phyloP scores from a whole-genome alignment of 805 yeast species.

The Cyberlindnera mississippiensis region DNA sequence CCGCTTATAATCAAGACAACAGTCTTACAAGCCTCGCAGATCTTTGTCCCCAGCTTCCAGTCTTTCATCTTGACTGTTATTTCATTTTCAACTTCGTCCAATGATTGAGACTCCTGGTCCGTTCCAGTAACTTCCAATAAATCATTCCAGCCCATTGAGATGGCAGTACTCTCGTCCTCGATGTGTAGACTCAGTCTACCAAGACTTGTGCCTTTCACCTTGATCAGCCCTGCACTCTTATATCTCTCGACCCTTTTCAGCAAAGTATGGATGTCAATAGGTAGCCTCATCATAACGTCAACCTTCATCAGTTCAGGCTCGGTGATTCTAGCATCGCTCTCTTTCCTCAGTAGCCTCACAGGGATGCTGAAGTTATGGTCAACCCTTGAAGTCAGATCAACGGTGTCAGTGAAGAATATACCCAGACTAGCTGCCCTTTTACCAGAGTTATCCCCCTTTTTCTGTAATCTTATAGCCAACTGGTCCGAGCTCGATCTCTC shows the following conservation, averaged over 20 bases:
- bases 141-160: conserved; percentile 59
- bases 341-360: conserved; percentile 54
- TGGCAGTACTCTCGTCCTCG: conserved; percentile 48
- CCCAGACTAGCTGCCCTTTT: conserved; percentile 50
- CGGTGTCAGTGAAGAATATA: conserved; percentile 48
- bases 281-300: conserved; percentile 49
- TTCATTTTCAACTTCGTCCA: conserved; percentile 35
- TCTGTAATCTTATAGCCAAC: conserved; percentile 48
- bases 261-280: conserved; percentile 44
- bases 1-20: conserved; percentile 56
- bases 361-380: conserved; percentile 71
- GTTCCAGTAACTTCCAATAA: conserved; percentile 38
- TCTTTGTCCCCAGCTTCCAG: conserved; percentile 63
- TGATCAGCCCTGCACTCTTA: conserved; percentile 46
- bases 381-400: conserved; percentile 40
- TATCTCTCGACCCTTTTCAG: conserved; percentile 67
- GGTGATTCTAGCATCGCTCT: conserved; percentile 46
- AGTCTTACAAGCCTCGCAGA: conserved; percentile 58
- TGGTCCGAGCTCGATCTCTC: conserved; percentile 51
- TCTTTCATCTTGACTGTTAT: conserved; percentile 54
- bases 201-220: conserved; percentile 44
- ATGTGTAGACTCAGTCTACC: conserved; percentile 51
- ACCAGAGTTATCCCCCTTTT: conserved; percentile 23
- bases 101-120: conserved; percentile 21
- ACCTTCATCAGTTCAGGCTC: conserved; percentile 63